These are phyloP conservation scores for Scortechinia acanthostroma DNA, from an alignment of 2,329 filamentous ascomycete species.

Conservation along the genomic window DNA sequence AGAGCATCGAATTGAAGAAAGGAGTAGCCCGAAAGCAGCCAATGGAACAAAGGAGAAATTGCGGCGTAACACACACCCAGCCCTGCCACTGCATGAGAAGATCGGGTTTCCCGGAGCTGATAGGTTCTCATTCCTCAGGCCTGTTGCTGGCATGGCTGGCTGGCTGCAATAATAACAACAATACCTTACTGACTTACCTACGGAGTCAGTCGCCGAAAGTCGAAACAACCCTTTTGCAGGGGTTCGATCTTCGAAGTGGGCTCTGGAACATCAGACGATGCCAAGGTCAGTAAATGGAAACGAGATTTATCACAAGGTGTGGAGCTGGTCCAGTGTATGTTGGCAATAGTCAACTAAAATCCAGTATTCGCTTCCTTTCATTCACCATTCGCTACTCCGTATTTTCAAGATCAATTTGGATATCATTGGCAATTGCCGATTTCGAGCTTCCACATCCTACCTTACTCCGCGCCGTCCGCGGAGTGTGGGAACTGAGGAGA, in stretches of 20 bases:
- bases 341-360: neutral
- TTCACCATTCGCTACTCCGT: neutral
- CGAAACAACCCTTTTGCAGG: too few relatives aligned
- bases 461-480: too few relatives aligned
- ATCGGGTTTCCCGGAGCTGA: neutral
- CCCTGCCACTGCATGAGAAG: neutral
- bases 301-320: neutral
- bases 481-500: too few relatives aligned
- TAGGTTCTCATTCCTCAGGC: neutral
- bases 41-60: neutral
- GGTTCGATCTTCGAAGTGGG: too few relatives aligned
- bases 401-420: too few relatives aligned
- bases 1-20: neutral
- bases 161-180: too few relatives aligned
- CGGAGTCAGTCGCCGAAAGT: too few relatives aligned
- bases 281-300: neutral
- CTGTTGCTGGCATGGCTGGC: too few relatives aligned
- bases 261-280: neutral
- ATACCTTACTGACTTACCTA: too few relatives aligned
- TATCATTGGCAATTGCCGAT: too few relatives aligned
- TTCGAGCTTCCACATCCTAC: too few relatives aligned
- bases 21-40: too few relatives aligned
- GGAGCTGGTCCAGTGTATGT: neutral
- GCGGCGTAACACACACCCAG: neutral
- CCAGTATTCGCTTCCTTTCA: neutral